Percentiles rank a stretch among this genome's conserved stretches.
Conservation (phyloP, 2,329 filamentous ascomycete species). For the Phoma herbarum region DNA sequence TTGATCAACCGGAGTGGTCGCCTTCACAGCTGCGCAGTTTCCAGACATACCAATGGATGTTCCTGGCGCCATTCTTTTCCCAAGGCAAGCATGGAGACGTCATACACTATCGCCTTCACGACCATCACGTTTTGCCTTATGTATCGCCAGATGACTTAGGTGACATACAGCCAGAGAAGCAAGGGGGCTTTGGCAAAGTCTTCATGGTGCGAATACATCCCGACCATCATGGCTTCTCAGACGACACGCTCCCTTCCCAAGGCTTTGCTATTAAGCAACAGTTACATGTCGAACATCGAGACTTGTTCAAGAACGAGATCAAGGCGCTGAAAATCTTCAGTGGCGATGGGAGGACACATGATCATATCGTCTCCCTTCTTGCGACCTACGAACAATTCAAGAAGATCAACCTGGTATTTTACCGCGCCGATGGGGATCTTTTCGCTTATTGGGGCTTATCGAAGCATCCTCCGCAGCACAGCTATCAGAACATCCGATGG, state of each 20-base stretch:
- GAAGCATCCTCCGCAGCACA: too few relatives aligned
- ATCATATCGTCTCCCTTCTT: constrained; percentile 27
- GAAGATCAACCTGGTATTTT: constrained; percentile 30
- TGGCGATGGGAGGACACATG: constrained; percentile 18
- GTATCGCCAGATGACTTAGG: too few relatives aligned
- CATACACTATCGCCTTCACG: constrained; percentile 25
- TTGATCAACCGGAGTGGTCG: too few relatives aligned
- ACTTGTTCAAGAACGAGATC: constrained; percentile 22
- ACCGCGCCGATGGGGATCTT: constrained; percentile 29
- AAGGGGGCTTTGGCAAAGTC: constrained; percentile 19
- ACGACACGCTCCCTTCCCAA: not conserved
- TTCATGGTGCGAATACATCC: constrained; percentile 27
- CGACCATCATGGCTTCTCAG: constrained; percentile 26
- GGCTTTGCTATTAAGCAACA: constrained; percentile 31
- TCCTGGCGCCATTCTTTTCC: constrained; percentile 29
- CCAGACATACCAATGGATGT: constrained; percentile 26
- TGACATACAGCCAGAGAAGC: too few relatives aligned
- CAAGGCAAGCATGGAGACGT: constrained; percentile 10
- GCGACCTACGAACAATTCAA: constrained; percentile 30
- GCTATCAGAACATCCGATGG: constrained; percentile 20
- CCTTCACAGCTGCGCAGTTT: too few relatives aligned
- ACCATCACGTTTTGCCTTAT: constrained; percentile 29
- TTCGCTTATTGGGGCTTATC: constrained; percentile 27
- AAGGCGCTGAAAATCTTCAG: constrained; percentile 26
- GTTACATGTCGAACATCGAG: constrained; percentile 10